Evolutionary conservation across 345 rosid species (phyloP), one percentile per base, ranked within the genome.

Genomic region (Bruguiera sexangula): DNA sequence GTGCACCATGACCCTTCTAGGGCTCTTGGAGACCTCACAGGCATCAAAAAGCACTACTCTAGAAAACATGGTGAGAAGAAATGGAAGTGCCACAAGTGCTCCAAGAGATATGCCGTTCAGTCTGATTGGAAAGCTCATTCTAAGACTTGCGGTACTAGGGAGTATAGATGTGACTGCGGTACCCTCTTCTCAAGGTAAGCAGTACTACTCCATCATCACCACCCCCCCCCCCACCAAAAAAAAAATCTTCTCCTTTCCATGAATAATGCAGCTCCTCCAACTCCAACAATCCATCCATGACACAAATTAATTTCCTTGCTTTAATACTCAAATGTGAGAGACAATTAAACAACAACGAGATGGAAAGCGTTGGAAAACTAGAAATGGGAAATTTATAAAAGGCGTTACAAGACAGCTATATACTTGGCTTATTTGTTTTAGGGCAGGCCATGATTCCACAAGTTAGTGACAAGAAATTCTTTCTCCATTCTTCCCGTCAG

Each of bases 51-150:
- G 27, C 76, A 73, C 30, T 73, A 66, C 39, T 73, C 55, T 10
- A 66, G 76, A 53, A 73, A 73, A 51, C 76, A 73, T 24, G 76
- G 76, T 3, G 76, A 73, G 76, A 73, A 73, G 54, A 73, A 73
- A 53, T 73, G 76, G 76, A 73, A 73, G 62, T 73, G 76, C 9
- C 71, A 73, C 24, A 73, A 73, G 46, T 73, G 76, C 43, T 66
- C 76, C 4, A 73, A 73, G 34, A 24, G 56, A 19, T 73, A 73
- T 6, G 76, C 76, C 5, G 76, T 73, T 27, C 76, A 73, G 29
- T 73, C 76, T 37, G 76, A 73, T 66, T 73, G 76, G 76, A 73
- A 73, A 66, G 71, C 76, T 46, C 76, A 73, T 53, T 73, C 71
- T 20, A 66, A 66, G 39, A 73, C 76, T 15, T 73, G 70, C 54